A percentile compares a stretch with the other conserved stretches of the same genome.
Conservation (phyloP, 2,329 filamentous ascomycete species). For the Aureobasidium uvarum region DNA sequence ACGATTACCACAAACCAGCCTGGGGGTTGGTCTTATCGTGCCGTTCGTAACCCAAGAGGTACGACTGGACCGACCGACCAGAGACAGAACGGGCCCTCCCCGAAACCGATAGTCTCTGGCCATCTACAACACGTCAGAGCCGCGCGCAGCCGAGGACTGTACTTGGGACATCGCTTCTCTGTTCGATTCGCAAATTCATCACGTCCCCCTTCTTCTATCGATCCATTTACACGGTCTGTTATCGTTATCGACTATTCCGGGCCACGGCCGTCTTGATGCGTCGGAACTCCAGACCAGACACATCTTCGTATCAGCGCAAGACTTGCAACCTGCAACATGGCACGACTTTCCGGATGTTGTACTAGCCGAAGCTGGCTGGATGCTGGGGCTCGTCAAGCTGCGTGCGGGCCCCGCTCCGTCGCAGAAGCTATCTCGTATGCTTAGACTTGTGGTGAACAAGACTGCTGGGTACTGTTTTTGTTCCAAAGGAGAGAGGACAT, state of each 20-base stretch:
- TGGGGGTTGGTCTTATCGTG: not conserved
- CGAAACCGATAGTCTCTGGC: not conserved
- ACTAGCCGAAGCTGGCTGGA: not conserved
- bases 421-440: not conserved
- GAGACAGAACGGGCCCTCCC: too few relatives aligned
- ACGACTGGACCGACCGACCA: too few relatives aligned
- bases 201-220: not conserved
- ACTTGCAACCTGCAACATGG: not conserved
- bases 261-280: not conserved
- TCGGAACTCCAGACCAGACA: not conserved
- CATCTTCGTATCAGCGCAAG: not conserved
- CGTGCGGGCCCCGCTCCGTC: not conserved
- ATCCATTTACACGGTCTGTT: not conserved
- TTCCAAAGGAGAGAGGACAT: not conserved
- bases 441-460: constrained; percentile 6
- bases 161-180: not conserved
- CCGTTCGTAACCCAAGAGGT: too few relatives aligned
- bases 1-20: not conserved
- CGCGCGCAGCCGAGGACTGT: not conserved
- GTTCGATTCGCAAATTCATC: not conserved
- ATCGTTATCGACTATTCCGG: not conserved
- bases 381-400: not conserved
- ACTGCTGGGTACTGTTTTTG: not conserved
- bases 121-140: not conserved
- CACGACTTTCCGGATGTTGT: not conserved